These are phyloP conservation scores for Plenodomus lindquistii DNA, from an alignment of 2,329 filamentous ascomycete genomes.

Conservation along the genomic window DNA sequence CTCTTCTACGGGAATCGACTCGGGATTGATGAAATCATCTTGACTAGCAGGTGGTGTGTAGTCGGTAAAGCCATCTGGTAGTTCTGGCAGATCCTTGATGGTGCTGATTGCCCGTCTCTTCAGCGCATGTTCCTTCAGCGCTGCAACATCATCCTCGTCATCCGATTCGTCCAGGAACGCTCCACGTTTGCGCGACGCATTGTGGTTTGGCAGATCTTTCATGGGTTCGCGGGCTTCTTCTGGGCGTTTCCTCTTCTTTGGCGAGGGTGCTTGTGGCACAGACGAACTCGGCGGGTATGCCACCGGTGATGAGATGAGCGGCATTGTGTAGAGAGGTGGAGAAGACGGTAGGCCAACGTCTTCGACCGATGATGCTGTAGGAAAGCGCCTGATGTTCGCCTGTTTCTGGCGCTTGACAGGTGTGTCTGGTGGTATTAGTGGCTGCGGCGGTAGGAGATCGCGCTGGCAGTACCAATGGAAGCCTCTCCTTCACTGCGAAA, in stretches of 20 bases:
- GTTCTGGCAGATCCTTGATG: slow-evolving; percentile 29
- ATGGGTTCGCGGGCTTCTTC: slow-evolving; percentile 35
- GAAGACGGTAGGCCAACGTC: slow-evolving; percentile 40
- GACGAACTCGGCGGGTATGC: slow-evolving; percentile 59
- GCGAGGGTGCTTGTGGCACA: slow-evolving; percentile 36
- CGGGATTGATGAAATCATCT: slow-evolving; percentile 31
- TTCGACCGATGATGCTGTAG: slow-evolving; percentile 16
- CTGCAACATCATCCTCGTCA: slow-evolving; percentile 47
- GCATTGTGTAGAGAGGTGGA: slow-evolving; percentile 62
- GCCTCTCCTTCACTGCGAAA: slow-evolving; percentile 56
- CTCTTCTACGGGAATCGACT: slow-evolving; percentile 33
- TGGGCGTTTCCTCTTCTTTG: slow-evolving; percentile 45
- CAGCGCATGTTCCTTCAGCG: slow-evolving; percentile 42
- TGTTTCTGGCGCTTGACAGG: slow-evolving; percentile 29
- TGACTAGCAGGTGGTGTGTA: slow-evolving; percentile 43
- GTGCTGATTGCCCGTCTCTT: slow-evolving; percentile 40
- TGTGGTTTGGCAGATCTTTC: slow-evolving; percentile 38
- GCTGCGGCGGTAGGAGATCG: slow-evolving; percentile 1
- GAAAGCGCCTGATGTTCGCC: slow-evolving; percentile 9
- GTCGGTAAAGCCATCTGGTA: slow-evolving; percentile 27
- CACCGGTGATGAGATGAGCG: slow-evolving; percentile 63
- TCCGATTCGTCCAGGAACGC: slow-evolving; percentile 48
- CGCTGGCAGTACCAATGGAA: slow-evolving; percentile 35
- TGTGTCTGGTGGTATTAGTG: slow-evolving; percentile 38
- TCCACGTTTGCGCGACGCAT: slow-evolving; percentile 39